These are phyloP conservation scores for Cadophora sp. DNA, from an alignment of 2,329 filamentous ascomycete species.

Conservation along the genomic window DNA sequence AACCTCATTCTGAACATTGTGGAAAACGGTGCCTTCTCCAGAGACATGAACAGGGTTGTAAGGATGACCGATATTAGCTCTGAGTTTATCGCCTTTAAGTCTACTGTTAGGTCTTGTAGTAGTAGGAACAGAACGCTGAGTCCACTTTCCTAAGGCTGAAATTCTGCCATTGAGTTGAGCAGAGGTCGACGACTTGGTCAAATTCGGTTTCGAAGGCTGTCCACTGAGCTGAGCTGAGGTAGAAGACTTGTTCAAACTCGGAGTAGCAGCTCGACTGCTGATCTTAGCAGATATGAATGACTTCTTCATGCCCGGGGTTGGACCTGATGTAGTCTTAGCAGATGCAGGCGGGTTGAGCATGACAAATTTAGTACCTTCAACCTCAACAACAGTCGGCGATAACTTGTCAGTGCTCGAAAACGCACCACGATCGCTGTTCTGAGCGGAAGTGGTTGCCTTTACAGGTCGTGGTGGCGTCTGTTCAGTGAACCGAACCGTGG, in stretches of 20 bases:
- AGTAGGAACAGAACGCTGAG: neutral
- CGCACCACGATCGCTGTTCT: neutral
- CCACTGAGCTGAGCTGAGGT: neutral
- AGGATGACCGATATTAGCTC: neutral
- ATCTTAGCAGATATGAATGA: slow-evolving; percentile 2
- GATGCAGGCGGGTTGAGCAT: neutral
- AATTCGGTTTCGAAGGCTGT: neutral
- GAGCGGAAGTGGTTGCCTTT: neutral
- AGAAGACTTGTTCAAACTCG: neutral
- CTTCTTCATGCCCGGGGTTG: neutral
- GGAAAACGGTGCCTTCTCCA: neutral
- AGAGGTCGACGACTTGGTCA: neutral
- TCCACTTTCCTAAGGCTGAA: neutral
- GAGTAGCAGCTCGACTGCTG: neutral
- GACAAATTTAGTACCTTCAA: slow-evolving; percentile 4
- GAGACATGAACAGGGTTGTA: neutral
- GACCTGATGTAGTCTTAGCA: neutral
- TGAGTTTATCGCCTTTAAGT: neutral
- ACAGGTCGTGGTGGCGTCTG: neutral
- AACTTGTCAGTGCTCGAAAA: neutral
- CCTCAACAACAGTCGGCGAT: neutral
- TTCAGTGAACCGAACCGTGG: neutral
- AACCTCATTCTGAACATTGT: neutral
- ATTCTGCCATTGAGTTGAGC: neutral
- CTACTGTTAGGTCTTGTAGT: neutral